A percentile compares a stretch with the other conserved stretches of the same genome.
phyloP scores from a whole-genome alignment of 2,329 filamentous ascomycete genomes.

The Ophiocordyceps australis region DNA sequence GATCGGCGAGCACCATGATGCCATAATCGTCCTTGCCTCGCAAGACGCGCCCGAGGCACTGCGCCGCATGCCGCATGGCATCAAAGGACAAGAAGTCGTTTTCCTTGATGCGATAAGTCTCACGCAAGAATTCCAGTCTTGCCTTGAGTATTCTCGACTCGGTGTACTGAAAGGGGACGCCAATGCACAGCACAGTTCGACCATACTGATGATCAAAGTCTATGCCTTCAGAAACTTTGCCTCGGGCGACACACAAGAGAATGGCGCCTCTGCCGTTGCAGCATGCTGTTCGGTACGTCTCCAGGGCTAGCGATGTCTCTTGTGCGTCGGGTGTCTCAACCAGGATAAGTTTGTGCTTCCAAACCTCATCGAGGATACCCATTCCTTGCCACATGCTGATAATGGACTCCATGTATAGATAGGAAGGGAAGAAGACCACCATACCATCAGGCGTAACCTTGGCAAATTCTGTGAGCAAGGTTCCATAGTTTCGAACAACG shows the following conservation, averaged over 20 bases:
- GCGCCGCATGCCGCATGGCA: constrained; percentile 96
- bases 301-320: constrained; percentile 85
- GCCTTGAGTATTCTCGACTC: constrained; percentile 95
- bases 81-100: constrained; percentile 98
- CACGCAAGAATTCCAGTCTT: constrained; percentile 83
- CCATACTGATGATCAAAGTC: constrained; percentile 99
- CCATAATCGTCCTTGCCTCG: constrained; percentile 97
- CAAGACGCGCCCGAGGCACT: constrained; percentile 86
- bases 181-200: constrained; percentile 86
- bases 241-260: constrained; percentile 83
- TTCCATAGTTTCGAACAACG: constrained; percentile 95
- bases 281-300: constrained; percentile 94
- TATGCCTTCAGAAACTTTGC: constrained; percentile 94
- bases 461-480: constrained; percentile 81
- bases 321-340: constrained; percentile 96
- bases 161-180: constrained; percentile 96
- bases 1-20: constrained; percentile 97
- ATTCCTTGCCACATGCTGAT: constrained; percentile 99
- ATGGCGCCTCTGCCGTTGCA: constrained; percentile 93
- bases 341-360: constrained; percentile 97
- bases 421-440: constrained; percentile 98
- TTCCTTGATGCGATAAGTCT: constrained; percentile 91
- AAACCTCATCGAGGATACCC: constrained; percentile 92
- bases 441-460: constrained; percentile 92
- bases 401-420: constrained; percentile 98